Percentiles rank a stretch among this genome's conserved stretches.
phyloP scores from a whole-genome alignment of 352 stramenopile species.

The Blastocystis sp. region DNA sequence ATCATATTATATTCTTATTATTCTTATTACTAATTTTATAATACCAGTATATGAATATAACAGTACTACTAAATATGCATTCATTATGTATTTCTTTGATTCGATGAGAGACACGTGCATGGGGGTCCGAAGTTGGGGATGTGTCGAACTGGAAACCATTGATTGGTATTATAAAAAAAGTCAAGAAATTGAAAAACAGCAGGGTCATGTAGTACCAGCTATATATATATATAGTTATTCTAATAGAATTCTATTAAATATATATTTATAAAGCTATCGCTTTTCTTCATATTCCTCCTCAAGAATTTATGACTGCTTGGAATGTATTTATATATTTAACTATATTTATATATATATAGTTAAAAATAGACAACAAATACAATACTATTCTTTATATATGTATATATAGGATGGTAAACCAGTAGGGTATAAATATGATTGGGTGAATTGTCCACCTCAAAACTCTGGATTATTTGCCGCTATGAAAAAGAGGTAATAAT shows the following conservation, averaged over 20 bases:
- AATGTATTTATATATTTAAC: not conserved
- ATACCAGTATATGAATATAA: slow-evolving; percentile 19
- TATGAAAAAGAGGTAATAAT: too few relatives aligned
- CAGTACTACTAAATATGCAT: slow-evolving; percentile 9
- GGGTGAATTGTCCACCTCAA: too few relatives aligned
- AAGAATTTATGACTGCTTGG: slow-evolving; percentile 27
- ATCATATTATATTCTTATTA: too few relatives aligned
- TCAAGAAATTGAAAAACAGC: not conserved
- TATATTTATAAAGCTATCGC: too few relatives aligned
- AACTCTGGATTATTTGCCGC: too few relatives aligned
- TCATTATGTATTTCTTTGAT: slow-evolving; percentile 37
- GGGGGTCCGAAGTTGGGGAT: not conserved
- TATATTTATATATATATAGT: too few relatives aligned
- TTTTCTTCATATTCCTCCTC: slow-evolving; percentile 31
- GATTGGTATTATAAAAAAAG: slow-evolving; percentile 6
- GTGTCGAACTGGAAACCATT: slow-evolving; percentile 9
- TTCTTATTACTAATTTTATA: slow-evolving; percentile 5
- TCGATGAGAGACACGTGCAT: slow-evolving; percentile 2
- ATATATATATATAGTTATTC: too few relatives aligned
- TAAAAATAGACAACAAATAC: too few relatives aligned
- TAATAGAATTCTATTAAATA: too few relatives aligned
- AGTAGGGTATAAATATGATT: too few relatives aligned
- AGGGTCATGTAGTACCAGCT: not conserved
- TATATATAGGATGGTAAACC: too few relatives aligned
- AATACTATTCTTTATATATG: too few relatives aligned